Evolutionary conservation across 441 rosid species (phyloP).

Genomic region (Jatropha multifida): DNA sequence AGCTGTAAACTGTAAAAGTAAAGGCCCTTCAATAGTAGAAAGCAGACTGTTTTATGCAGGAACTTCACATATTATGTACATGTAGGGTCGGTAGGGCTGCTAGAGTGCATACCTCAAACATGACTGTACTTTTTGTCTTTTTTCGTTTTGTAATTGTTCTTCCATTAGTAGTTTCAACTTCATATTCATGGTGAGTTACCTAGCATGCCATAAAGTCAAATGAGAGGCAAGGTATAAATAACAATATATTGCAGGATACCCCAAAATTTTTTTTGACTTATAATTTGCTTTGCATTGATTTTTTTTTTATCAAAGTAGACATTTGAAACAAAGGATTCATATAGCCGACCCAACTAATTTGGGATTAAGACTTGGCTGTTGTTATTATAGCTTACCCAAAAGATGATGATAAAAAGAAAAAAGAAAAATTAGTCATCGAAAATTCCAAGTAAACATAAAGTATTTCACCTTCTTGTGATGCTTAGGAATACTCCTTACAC

Average conservation of each 20-base stretch:
- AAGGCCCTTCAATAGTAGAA: background rate
- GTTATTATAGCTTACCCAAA: background rate
- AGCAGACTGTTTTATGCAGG: background rate
- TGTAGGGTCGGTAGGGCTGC: constrained; percentile 2
- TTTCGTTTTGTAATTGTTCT: constrained; percentile 67
- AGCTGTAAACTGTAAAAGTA: background rate
- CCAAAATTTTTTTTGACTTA: too few species aligned
- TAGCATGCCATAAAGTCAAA: constrained; percentile 31
- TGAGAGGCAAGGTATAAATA: background rate
- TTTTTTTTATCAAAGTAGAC: too few species aligned
- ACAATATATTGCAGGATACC: too few species aligned
- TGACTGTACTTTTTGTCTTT: constrained; percentile 63
- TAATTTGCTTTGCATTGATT: too few species aligned
- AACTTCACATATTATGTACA: constrained; percentile 1
- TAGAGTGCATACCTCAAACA: constrained; percentile 66
- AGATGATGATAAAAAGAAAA: background rate
- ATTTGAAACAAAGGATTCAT: too few species aligned
- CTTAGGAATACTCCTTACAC: constrained; percentile 50
- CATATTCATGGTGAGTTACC: constrained; percentile 82
- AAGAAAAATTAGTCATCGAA: background rate
- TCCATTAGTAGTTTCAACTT: constrained; percentile 65
- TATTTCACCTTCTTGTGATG: constrained; percentile 60
- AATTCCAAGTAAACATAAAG: background rate
- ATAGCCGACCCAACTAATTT: too few species aligned
- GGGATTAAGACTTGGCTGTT: too few species aligned